Evolutionary conservation across 2,329 filamentous ascomycete species (phyloP), one percentile per base, ranked within the genome.

Genomic region (Colletotrichum sp.): DNA sequence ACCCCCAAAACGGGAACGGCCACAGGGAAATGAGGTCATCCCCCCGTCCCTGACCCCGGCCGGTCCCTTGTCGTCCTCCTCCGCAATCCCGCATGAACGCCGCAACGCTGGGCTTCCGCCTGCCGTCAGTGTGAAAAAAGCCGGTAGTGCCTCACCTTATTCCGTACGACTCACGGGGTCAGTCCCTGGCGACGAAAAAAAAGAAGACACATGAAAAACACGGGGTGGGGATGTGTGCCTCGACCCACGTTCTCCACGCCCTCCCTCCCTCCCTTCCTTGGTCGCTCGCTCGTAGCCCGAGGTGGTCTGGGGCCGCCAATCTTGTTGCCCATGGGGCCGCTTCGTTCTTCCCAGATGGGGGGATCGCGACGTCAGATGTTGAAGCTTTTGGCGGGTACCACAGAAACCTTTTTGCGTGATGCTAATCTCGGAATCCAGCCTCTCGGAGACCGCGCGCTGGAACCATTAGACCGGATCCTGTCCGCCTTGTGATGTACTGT

Each of bases 41-140:
- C 73, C 73, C 43, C 65, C 73, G 64, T 60, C 63, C 16, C 59
- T 32, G 34, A 73, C 69, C 73, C 73, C 64, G 32, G 73, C 70
- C 57, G 34, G 57, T 24, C 64, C 64, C 73, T 73, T 55, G 73
- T 48, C 64, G 5, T 39, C 65, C 65, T 32, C 57, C 73, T 73
- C 73, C 73, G 73, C 73, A 73, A 73, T 65, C 73, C 70, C 73
- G 73, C 73, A 75, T 75, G 63, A 61, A 75, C 70, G 64, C 70
- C 63, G 57, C 64, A 60, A 30, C 39, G 21, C 32, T 71, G 57
- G 73, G 55, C 39, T 68, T 52, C 55, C 69, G 43, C 64, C 69
- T 75, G 64, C 70, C 57, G 57, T 52, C 57, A 68, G 57, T 59
- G n/a, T n/a, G n/a, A 7, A 13, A 52, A 52, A 52, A 14, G 39